A percentile compares a stretch with the other conserved stretches of the same genome.
phyloP scores from a whole-genome alignment of 2,329 filamentous ascomycete species.

The Pseudogymnoascus sp. region DNA sequence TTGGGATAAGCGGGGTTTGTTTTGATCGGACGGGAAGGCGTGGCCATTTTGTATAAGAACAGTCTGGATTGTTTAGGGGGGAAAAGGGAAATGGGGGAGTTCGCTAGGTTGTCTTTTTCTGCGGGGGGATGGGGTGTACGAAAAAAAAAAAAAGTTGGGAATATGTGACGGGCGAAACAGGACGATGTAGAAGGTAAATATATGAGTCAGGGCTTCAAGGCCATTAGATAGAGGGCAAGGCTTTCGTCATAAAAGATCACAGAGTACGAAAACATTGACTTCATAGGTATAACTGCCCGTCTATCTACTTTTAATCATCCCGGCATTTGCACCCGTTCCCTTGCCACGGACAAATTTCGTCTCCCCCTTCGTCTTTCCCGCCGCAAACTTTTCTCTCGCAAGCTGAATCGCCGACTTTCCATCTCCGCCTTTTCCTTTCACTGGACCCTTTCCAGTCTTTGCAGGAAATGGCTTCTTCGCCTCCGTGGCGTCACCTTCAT shows the following conservation, averaged over 20 bases:
- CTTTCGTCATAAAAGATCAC: not conserved
- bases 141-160: not conserved
- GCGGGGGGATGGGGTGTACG: not conserved
- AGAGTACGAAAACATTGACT: not conserved
- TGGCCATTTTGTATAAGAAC: not conserved
- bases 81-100: not conserved
- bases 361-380: constrained; percentile 18
- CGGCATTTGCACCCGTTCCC: constrained; percentile 8
- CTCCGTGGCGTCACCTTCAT: not conserved
- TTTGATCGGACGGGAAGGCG: not conserved
- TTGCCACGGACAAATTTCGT: constrained; percentile 5
- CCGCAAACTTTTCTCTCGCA: constrained; percentile 26
- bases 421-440: constrained; percentile 12
- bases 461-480: not conserved
- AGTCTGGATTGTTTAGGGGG: not conserved
- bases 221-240: not conserved
- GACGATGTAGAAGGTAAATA: not conserved
- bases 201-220: not conserved
- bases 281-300: constrained; percentile 1
- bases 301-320: not conserved
- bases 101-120: not conserved
- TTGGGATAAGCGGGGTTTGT: not conserved
- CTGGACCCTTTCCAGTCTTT: constrained; percentile 1
- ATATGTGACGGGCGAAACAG: not conserved
- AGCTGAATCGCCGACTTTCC: constrained; percentile 26